phyloP scores from a whole-genome alignment of 805 yeast species.

The Ogataea pignaliae region DNA sequence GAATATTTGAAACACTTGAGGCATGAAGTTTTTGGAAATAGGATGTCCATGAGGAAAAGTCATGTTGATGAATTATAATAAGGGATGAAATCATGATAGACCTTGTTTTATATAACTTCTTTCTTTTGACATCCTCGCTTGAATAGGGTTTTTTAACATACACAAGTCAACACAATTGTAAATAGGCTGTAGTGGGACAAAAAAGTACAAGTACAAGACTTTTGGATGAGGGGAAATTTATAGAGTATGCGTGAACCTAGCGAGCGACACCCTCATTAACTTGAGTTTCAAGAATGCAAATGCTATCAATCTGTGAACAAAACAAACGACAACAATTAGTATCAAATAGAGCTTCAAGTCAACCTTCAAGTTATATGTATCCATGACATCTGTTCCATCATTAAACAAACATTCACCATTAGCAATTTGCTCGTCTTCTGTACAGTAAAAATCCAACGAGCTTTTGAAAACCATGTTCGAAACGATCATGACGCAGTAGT shows the following conservation, averaged over 20 bases:
- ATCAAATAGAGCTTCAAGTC: conserved; percentile 36
- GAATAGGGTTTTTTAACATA: too few species aligned
- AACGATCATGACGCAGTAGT: conserved; percentile 60
- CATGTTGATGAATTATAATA: conserved; percentile 2
- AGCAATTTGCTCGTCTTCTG: conserved; percentile 16
- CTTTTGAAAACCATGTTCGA: conserved; percentile 55
- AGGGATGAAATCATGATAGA: too few species aligned
- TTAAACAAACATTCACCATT: conserved; percentile 43
- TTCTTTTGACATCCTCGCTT: too few species aligned
- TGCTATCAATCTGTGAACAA: conserved; percentile 40
- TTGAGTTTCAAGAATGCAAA: conserved; percentile 24
- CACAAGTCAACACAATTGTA: too few species aligned
- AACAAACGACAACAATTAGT: conserved; percentile 34
- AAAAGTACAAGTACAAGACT: too few species aligned
- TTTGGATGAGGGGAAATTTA: background rate
- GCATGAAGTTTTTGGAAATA: conserved; percentile 75
- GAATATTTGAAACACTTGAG: conserved; percentile 34
- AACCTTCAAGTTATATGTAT: conserved; percentile 42
- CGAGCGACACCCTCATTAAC: conserved; percentile 17
- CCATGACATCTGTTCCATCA: conserved; percentile 53
- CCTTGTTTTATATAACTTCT: too few species aligned
- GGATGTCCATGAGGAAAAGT: conserved; percentile 61
- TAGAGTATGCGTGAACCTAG: conserved; percentile 1
- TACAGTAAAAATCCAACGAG: conserved; percentile 49
- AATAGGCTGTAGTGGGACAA: too few species aligned